Conservation (phyloP, 495 filamentous ascomycete species). For the Pseudevernia furfuracea region DNA sequence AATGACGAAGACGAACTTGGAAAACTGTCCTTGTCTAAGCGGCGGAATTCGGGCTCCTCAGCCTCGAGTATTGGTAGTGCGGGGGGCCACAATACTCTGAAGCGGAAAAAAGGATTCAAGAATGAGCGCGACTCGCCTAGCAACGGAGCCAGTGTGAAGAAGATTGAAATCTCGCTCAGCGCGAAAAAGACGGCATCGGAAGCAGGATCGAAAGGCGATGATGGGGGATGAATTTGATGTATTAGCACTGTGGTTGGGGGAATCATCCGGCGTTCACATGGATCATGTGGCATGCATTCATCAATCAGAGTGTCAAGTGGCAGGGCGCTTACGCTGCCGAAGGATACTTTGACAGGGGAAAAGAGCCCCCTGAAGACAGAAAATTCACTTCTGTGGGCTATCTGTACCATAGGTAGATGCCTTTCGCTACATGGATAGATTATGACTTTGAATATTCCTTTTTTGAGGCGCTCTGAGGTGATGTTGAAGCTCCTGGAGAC, state of each 20-base stretch:
- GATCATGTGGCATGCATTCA: neutral
- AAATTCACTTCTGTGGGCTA: neutral
- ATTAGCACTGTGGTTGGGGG: neutral
- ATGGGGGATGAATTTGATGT: neutral
- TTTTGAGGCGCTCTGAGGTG: neutral
- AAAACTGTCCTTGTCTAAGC: constrained; percentile 62
- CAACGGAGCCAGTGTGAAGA: constrained; percentile 24
- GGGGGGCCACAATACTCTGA: constrained; percentile 24
- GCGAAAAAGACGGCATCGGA: constrained; percentile 13
- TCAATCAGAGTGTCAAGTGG: neutral
- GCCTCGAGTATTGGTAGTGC: constrained; percentile 29
- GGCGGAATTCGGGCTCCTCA: constrained; percentile 46
- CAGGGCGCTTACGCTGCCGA: neutral
- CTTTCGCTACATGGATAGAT: neutral
- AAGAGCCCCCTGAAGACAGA: neutral
- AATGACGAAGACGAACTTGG: constrained; percentile 72
- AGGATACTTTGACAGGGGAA: neutral
- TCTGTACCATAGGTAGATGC: neutral
- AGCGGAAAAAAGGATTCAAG: constrained; percentile 37
- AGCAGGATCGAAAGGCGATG: constrained; percentile 8
- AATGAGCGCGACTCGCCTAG: constrained; percentile 11
- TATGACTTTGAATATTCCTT: neutral
- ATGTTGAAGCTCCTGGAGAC: neutral
- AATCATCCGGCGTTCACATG: neutral
- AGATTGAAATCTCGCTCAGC: constrained; percentile 32